Conservation (phyloP, 23 red algal species). For the Gracilaria vermiculophylla region DNA sequence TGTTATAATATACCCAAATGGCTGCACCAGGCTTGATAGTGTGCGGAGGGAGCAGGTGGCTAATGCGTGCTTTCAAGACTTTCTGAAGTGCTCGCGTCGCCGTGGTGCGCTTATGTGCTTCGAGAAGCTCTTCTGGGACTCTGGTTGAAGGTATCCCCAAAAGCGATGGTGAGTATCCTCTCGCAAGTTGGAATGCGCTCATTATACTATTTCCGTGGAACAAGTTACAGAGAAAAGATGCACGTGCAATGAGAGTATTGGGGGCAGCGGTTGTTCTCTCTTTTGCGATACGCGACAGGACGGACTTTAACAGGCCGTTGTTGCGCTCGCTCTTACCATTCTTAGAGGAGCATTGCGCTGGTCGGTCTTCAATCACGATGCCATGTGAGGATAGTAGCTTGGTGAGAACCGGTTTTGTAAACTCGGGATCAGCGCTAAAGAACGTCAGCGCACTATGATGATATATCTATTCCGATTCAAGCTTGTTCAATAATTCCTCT, state of each 20-base stretch:
- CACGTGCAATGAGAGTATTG: too few relatives aligned
- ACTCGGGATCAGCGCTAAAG: too few relatives aligned
- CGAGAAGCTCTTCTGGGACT: constrained; percentile 6
- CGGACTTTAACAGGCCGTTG: constrained; percentile 28
- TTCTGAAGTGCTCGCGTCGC: too few relatives aligned
- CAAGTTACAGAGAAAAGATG: too few relatives aligned
- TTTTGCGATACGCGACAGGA: neutral
- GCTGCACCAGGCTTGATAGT: too few relatives aligned
- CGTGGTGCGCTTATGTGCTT: neutral
- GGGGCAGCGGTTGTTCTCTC: constrained; percentile 15
- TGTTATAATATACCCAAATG: neutral
- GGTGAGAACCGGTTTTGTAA: too few relatives aligned
- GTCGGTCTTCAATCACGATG: too few relatives aligned
- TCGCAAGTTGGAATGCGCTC: too few relatives aligned
- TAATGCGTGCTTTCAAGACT: too few relatives aligned
- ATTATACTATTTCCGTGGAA: too few relatives aligned
- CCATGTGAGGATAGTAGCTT: too few relatives aligned
- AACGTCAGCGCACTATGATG: neutral
- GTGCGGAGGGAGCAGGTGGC: too few relatives aligned
- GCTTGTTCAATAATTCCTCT: neutral
- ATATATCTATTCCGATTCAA: constrained; percentile 17
- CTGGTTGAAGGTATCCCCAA: neutral
- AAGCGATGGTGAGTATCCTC: constrained; percentile 19
- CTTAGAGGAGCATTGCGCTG: constrained; percentile 4
- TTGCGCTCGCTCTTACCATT: constrained; percentile 35